Conservation (phyloP, 2,329 filamentous ascomycete genomes). For the Xylaria digitata region DNA sequence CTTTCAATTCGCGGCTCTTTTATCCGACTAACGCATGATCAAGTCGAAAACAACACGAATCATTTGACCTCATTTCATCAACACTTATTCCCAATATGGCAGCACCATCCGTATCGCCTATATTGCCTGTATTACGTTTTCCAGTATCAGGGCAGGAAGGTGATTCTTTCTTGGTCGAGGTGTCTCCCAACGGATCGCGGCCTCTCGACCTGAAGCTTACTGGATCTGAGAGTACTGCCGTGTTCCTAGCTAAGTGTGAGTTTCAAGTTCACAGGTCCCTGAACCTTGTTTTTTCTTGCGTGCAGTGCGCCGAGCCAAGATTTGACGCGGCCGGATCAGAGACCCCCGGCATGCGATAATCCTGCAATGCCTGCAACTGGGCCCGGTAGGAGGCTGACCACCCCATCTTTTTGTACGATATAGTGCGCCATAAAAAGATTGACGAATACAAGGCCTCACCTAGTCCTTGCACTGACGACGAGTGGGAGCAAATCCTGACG, state of each 20-base stretch:
- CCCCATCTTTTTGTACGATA: conserved; percentile 33
- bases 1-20: conserved; percentile 18
- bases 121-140: conserved; percentile 67
- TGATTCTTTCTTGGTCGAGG: conserved; percentile 70
- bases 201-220: conserved; percentile 74
- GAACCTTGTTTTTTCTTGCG: conserved; percentile 19
- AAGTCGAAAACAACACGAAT: conserved; percentile 14
- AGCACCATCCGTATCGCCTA: conserved; percentile 53
- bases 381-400: conserved; percentile 36
- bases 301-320: conserved; percentile 25
- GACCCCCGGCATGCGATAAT: conserved; percentile 40
- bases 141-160: conserved; percentile 64
- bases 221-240: conserved; percentile 73
- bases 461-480: conserved; percentile 66
- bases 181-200: conserved; percentile 61
- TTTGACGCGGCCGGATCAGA: conserved; percentile 31
- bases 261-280: conserved; percentile 39
- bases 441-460: conserved; percentile 64
- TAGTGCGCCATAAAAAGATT: conserved; percentile 68
- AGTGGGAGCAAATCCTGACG: conserved; percentile 74
- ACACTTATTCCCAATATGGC: conserved; percentile 38
- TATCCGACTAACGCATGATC: conserved; percentile 5
- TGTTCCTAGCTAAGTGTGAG: conserved; percentile 70
- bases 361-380: conserved; percentile 39
- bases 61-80: conserved; percentile 5